phyloP scores from a whole-genome alignment of 139 green algal genomes.

The Coccomyxa sp. region DNA sequence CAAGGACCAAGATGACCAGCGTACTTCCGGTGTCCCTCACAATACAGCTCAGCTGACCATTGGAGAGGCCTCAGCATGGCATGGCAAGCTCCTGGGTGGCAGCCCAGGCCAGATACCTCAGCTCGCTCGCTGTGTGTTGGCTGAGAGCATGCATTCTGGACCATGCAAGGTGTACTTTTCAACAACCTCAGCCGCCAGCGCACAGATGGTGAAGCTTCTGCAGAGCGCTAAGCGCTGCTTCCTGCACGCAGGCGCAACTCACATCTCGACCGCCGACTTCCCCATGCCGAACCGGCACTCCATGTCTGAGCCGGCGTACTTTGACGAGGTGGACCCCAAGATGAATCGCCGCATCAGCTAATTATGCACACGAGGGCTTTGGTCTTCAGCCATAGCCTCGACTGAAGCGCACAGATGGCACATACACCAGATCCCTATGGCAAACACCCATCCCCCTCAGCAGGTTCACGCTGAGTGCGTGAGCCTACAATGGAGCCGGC shows the following conservation, averaged over 20 bases:
- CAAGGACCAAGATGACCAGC: neutral
- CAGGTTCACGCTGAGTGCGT: too few relatives aligned
- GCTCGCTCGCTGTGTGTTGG: too few relatives aligned
- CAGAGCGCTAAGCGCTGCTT: neutral
- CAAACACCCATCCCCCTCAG: too few relatives aligned
- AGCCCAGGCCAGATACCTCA: too few relatives aligned
- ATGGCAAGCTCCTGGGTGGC: too few relatives aligned
- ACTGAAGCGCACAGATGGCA: too few relatives aligned
- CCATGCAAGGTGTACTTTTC: neutral
- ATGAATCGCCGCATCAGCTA: neutral
- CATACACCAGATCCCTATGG: too few relatives aligned
- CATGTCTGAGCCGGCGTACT: neutral
- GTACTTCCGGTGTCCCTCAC: neutral
- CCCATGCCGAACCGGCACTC: neutral
- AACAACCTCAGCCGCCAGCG: neutral
- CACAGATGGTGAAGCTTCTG: neutral
- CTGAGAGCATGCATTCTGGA: neutral
- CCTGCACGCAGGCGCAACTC: neutral
- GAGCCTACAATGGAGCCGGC: too few relatives aligned
- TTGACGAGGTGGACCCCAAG: neutral
- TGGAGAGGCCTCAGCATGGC: too few relatives aligned
- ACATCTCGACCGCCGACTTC: neutral
- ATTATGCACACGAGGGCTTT: too few relatives aligned
- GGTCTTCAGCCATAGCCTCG: too few relatives aligned
- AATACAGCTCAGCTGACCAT: too few relatives aligned